phyloP scores from a whole-genome alignment of 1,139 yeast genomes.

The Geotrichum citri-aurantii region DNA sequence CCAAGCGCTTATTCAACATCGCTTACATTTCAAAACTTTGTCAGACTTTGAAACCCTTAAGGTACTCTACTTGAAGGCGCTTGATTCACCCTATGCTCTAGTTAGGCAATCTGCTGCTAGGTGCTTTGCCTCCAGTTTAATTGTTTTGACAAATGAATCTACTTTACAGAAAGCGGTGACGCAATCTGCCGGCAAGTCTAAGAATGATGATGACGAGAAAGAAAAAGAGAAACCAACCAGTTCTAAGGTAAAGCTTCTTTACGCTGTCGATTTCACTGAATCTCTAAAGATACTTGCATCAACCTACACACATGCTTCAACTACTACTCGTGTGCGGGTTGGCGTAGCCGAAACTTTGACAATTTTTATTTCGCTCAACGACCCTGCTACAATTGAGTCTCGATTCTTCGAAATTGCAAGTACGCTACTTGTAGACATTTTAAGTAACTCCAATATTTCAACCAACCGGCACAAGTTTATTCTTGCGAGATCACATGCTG shows the following conservation, averaged over 20 bases:
- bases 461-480: slow-evolving; percentile 23
- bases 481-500: slow-evolving; percentile 29
- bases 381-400: slow-evolving; percentile 26
- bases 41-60: slow-evolving; percentile 33
- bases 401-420: slow-evolving; percentile 27
- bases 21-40: slow-evolving; percentile 26
- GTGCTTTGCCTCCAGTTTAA: slow-evolving; percentile 29
- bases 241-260: slow-evolving; percentile 16
- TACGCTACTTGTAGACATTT: slow-evolving; percentile 24
- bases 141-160: slow-evolving; percentile 24
- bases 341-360: slow-evolving; percentile 32
- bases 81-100: slow-evolving; percentile 27
- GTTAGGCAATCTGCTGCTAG: slow-evolving; percentile 35
- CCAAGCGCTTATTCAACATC: slow-evolving; percentile 22
- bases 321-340: slow-evolving; percentile 26
- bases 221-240: slow-evolving; percentile 21
- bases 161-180: slow-evolving; percentile 22
- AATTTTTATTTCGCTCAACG: slow-evolving; percentile 25
- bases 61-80: slow-evolving; percentile 27
- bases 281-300: slow-evolving; percentile 21
- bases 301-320: slow-evolving; percentile 22
- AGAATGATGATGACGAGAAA: slow-evolving; percentile 18
- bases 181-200: slow-evolving; percentile 20
- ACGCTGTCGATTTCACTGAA: slow-evolving; percentile 24
- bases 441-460: slow-evolving; percentile 22